phyloP scores from a whole-genome alignment of 345 rosid genomes.

The Melastoma malabathricum region DNA sequence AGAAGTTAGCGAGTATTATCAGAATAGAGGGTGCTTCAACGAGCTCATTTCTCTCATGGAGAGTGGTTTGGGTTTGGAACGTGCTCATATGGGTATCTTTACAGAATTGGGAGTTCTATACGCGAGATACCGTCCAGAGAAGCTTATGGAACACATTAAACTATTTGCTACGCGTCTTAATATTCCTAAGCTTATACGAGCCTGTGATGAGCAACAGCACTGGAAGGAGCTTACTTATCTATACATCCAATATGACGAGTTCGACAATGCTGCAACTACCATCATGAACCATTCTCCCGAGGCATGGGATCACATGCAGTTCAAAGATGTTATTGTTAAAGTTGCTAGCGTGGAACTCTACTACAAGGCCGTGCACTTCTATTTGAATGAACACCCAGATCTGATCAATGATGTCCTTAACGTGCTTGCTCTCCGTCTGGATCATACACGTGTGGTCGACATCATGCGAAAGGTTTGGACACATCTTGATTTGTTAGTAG shows the following conservation, averaged over 20 bases:
- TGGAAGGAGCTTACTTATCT: slow-evolving; percentile 88
- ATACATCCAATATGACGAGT: slow-evolving; percentile 83
- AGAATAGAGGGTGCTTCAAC: slow-evolving; percentile 84
- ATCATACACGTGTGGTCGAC: slow-evolving; percentile 86
- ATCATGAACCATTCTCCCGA: slow-evolving; percentile 97
- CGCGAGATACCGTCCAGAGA: slow-evolving; percentile 94
- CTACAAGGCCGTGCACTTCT: slow-evolving; percentile 96
- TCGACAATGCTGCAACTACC: slow-evolving; percentile 88
- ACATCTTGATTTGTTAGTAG: not conserved
- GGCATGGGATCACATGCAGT: slow-evolving; percentile 99
- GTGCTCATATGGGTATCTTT: slow-evolving; percentile 97
- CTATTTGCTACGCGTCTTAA: slow-evolving; percentile 87
- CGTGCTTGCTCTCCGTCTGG: slow-evolving; percentile 83
- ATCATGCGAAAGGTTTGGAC: slow-evolving; percentile 75
- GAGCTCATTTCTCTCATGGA: slow-evolving; percentile 94
- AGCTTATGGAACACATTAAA: slow-evolving; percentile 93
- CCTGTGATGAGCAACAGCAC: slow-evolving; percentile 95
- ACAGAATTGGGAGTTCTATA: slow-evolving; percentile 94
- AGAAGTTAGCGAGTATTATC: slow-evolving; percentile 89
- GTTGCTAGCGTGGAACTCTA: slow-evolving; percentile 90
- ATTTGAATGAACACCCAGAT: slow-evolving; percentile 92
- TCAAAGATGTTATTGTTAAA: slow-evolving; percentile 78
- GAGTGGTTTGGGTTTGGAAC: slow-evolving; percentile 94
- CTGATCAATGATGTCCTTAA: slow-evolving; percentile 79
- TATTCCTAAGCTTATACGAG: slow-evolving; percentile 91